phyloP scores from a whole-genome alignment of 345 rosid genomes.

The Boechera retrofracta region DNA sequence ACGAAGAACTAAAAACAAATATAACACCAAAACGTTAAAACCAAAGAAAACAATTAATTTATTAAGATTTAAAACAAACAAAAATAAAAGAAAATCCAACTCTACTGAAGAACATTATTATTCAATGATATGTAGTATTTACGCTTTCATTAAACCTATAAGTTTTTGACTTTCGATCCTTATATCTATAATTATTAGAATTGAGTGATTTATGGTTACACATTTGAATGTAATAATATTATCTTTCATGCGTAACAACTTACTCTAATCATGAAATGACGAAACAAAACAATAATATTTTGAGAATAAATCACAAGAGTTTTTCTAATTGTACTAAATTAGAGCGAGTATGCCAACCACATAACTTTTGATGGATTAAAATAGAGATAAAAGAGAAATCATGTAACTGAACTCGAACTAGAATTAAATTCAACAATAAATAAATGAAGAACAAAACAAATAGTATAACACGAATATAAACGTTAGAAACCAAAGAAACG shows the following conservation, averaged over 20 bases:
- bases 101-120: constrained; percentile 3
- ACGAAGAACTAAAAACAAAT: too few relatives aligned
- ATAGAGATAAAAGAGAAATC: too few relatives aligned
- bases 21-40: too few relatives aligned
- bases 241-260: constrained; percentile 12
- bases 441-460: not conserved
- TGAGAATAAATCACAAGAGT: too few relatives aligned
- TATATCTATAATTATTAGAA: not conserved
- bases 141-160: not conserved
- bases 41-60: too few relatives aligned
- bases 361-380: too few relatives aligned
- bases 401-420: too few relatives aligned
- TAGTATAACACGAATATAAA: not conserved
- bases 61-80: too few relatives aligned
- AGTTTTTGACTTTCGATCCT: not conserved
- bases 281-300: too few relatives aligned
- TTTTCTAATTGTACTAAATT: not conserved
- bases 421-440: too few relatives aligned
- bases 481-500: constrained; percentile 32
- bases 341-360: too few relatives aligned
- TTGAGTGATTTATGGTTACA: not conserved
- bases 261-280: not conserved
- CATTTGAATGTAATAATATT: not conserved
- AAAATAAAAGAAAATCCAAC: not conserved
- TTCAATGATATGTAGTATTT: constrained; percentile 18